Base-by-base conservation (phyloP, 805 yeast genomes). In the Candida schatavii region DNA sequence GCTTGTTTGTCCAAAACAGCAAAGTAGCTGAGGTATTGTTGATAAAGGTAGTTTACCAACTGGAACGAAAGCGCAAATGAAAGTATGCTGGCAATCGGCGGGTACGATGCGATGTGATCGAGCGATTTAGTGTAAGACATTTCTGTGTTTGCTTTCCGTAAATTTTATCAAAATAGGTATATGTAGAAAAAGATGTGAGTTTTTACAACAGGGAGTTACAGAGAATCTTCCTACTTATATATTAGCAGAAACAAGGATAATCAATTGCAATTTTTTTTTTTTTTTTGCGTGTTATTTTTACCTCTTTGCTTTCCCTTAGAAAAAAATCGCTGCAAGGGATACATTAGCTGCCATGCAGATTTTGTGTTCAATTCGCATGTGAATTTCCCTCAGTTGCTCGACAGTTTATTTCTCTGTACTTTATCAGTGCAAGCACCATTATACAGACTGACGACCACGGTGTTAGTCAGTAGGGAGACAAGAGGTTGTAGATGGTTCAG, bases 101-200 rank as follows among this genome's bases (percentile, higher is more conserved):
- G 43, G 52, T 69, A 70, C 3, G 62, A 51, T 30, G 50, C 47
- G 37, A 70, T 41, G 50, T 70, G 74, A 28, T 49, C 46, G 26
- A 64, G 35, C 13, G 71, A 50, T 47, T 61, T 55, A 35, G 72
- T 35, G 31, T 35, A 35, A 27, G 39, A 22, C 32, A 27, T 25
- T 23, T 23, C 11, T 7, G 27, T n/a, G n/a, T n/a, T n/a, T n/a
- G n/a, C n/a, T n/a, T n/a, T n/a, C n/a, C n/a, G n/a, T n/a, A n/a
- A n/a, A n/a, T n/a, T n/a, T n/a, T n/a, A 23, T 23, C 11, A 23
- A 23, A 23, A 23, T 11, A 23, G 11, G 27, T 7, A 23, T 7
- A 7, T 7, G 27, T 7, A 23, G 27, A 23, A 23, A 23, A 23
- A 11, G 27, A 23, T 7, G 11, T 7, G 27, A 23, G 11, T 23